Evolutionary conservation across 805 yeast species (phyloP).

Genomic region (Vanderwaltozyma polyspora): DNA sequence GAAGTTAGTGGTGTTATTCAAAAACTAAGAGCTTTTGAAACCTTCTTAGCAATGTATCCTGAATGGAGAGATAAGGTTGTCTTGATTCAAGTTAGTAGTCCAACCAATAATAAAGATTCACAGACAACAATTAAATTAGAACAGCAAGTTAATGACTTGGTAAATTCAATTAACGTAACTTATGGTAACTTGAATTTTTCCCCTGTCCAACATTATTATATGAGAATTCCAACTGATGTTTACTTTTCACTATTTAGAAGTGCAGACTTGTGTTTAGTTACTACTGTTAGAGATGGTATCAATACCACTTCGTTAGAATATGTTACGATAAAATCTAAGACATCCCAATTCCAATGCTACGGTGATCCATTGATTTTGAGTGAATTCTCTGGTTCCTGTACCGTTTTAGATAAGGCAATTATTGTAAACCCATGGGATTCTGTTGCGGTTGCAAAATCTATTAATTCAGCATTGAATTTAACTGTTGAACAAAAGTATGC

Average conservation of each 20-base stretch:
- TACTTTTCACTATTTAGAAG: constrained; percentile 78
- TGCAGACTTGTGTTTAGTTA: constrained; percentile 82
- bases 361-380: constrained; percentile 72
- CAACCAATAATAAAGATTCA: constrained; percentile 29
- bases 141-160: constrained; percentile 71
- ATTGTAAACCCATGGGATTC: constrained; percentile 96
- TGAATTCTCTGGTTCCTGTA: constrained; percentile 85
- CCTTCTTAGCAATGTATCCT: constrained; percentile 81
- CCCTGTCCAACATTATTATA: constrained; percentile 89
- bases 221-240: constrained; percentile 78
- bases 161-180: constrained; percentile 70
- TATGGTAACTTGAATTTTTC: constrained; percentile 74
- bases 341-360: constrained; percentile 17
- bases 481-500: constrained; percentile 33
- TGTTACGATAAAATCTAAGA: constrained; percentile 70
- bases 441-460: constrained; percentile 79
- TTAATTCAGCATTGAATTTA: constrained; percentile 57
- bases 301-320: constrained; percentile 90
- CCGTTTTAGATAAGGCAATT: constrained; percentile 59
- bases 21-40: constrained; percentile 82
- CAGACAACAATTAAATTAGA: constrained; percentile 50
- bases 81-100: constrained; percentile 83
- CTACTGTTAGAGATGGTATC: constrained; percentile 92
- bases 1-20: constrained; percentile 88
- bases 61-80: constrained; percentile 84